phyloP scores from a whole-genome alignment of 1,284 basidiomycete genomes.

The Ceratobasidium sp. region DNA sequence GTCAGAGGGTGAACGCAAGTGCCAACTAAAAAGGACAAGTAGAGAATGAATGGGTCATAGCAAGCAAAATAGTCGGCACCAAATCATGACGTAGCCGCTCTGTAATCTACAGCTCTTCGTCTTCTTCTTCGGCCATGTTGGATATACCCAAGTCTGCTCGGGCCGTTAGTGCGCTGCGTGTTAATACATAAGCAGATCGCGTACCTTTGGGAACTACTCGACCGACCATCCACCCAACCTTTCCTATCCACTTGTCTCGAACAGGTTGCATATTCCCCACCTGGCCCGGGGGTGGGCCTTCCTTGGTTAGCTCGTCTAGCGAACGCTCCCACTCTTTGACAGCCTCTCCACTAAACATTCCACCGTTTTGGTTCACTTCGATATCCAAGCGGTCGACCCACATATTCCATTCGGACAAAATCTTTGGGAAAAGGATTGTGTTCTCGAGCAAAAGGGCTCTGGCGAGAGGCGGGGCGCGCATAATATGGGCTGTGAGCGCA shows the following conservation, averaged over 20 bases:
- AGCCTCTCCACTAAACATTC: constrained; percentile 79
- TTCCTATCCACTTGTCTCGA: constrained; percentile 73
- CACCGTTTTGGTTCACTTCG: constrained; percentile 73
- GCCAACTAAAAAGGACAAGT: constrained; percentile 17
- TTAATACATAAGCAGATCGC: not conserved
- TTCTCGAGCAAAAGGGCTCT: constrained; percentile 64
- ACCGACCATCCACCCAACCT: constrained; percentile 81
- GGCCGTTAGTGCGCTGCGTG: not conserved
- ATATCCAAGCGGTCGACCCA: constrained; percentile 78
- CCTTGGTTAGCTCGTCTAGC: constrained; percentile 68
- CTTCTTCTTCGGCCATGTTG: constrained; percentile 36
- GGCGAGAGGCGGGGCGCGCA: constrained; percentile 71
- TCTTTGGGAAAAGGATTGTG: constrained; percentile 61
- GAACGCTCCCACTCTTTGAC: constrained; percentile 73
- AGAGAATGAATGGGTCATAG: constrained; percentile 7
- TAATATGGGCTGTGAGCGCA: constrained; percentile 71
- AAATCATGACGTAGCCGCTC: constrained; percentile 1
- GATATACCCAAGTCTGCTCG: constrained; percentile 11
- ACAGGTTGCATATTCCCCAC: constrained; percentile 64
- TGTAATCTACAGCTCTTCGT: constrained; percentile 38
- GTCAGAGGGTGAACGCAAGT: not conserved
- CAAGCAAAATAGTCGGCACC: not conserved
- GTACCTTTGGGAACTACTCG: constrained; percentile 54
- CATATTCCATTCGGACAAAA: constrained; percentile 75
- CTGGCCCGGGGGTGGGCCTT: constrained; percentile 18